Evolutionary conservation across 1,284 basidiomycete genomes (phyloP), one percentile per base, ranked within the genome.

Genomic region (Trichosporon faecale): DNA sequence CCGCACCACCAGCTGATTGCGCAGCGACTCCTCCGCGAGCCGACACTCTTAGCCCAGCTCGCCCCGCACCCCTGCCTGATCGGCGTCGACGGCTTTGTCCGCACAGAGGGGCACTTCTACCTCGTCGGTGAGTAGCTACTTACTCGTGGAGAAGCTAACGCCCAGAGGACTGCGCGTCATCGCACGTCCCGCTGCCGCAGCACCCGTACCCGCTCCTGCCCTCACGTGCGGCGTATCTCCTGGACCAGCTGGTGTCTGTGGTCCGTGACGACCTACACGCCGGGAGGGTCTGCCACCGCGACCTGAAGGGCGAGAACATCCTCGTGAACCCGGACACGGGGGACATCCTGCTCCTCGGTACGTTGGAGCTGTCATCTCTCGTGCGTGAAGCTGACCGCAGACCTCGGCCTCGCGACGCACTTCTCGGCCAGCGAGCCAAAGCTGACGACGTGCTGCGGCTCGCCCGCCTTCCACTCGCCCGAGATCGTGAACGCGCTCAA

Each of bases 1-100:
- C 85, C 86, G 0, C 87, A 88, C 72, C 87, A 88, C 73, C 86
- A 86, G 5, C 80, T 88, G 27, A 88, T 88, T 67, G 84, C 87
- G 2, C 84, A 85, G 0, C 81, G 87, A 4, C 79, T 88, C 9
- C 78, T 88, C 0, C 84, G 87, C 31, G 87, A 88, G 69, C 87
- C 87, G 0, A 86, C 84, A 0, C 81, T 88, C 16, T 80, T 88
- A 16, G 85, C 86, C 1, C 85, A 87, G 75, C 80, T 88, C 0
- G 84, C 85, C 0, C 85, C 85, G 0, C 87, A 88, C 76, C 87
- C 86, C 0, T 87, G 86, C 72, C 80, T 88, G 27, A 85, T 88
- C 52, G 82, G 83, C 52, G 86, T 88, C 2, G 84, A 85, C 71
- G 86, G 86, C 44, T 86, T 85, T 65, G 84, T 88, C 29, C 78